Conservation (phyloP, 148 eudicot species). For the Rhododendron ovatum region DNA sequence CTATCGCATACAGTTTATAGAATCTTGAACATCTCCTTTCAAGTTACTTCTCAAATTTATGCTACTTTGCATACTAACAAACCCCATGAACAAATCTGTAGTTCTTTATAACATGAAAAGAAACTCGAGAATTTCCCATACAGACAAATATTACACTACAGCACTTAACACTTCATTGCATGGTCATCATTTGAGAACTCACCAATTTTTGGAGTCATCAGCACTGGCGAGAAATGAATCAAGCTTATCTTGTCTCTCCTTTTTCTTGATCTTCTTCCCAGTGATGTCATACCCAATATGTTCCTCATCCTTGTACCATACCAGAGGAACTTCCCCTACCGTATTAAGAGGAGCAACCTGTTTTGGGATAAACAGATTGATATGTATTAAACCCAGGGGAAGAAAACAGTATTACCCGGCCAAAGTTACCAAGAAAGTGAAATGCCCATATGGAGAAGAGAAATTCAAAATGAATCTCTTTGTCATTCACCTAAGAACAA, state of each 20-base stretch:
- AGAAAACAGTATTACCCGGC: neutral
- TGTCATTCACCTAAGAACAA: neutral
- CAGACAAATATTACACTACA: neutral
- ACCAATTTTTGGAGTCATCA: conserved; percentile 84
- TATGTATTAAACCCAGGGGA: neutral
- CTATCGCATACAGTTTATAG: neutral
- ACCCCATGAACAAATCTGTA: neutral
- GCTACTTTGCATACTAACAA: neutral
- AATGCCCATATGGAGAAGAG: neutral
- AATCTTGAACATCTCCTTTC: neutral
- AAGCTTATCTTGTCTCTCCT: conserved; percentile 63
- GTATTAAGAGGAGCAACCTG: conserved; percentile 96
- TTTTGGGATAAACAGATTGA: neutral
- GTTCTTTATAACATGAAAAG: neutral
- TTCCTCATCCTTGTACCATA: conserved; percentile 90
- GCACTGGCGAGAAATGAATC: conserved; percentile 58
- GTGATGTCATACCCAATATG: conserved; percentile 86
- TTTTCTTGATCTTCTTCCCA: conserved; percentile 91
- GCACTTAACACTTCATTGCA: neutral
- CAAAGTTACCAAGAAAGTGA: neutral
- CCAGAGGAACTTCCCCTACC: conserved; percentile 82
- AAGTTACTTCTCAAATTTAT: neutral
- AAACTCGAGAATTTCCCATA: neutral
- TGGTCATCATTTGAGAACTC: conserved; percentile 16
- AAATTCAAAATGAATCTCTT: neutral